Evolutionary conservation across 2,329 filamentous ascomycete genomes (phyloP).

Genomic region (Acrocalymma vagum): DNA sequence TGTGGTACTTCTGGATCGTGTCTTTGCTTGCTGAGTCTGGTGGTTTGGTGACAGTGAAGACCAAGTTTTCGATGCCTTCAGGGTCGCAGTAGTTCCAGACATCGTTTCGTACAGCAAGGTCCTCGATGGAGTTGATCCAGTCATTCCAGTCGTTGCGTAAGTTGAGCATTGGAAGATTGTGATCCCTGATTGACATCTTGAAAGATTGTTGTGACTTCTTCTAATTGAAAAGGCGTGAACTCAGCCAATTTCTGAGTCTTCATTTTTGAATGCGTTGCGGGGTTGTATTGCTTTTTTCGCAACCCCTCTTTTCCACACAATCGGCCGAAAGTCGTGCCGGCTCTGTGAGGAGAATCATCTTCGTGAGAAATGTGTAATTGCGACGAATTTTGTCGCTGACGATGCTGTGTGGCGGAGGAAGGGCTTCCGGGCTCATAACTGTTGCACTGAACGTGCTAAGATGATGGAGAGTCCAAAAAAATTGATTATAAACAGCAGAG

Average conservation of each 20-base stretch:
- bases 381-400: background rate
- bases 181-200: constrained; percentile 6
- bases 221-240: too few relatives aligned
- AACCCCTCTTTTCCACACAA: too few relatives aligned
- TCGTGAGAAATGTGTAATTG: background rate
- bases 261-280: too few relatives aligned
- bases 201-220: too few relatives aligned
- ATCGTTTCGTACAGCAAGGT: constrained; percentile 12
- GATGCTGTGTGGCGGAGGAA: background rate
- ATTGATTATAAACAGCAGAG: too few relatives aligned
- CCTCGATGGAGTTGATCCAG: constrained; percentile 15
- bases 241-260: too few relatives aligned
- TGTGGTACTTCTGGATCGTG: constrained; percentile 14
- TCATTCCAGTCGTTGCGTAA: constrained; percentile 8
- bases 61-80: constrained; percentile 12
- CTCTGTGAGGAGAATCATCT: too few relatives aligned
- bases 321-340: too few relatives aligned
- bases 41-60: constrained; percentile 10
- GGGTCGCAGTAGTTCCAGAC: constrained; percentile 16
- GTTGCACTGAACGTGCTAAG: constrained; percentile 1
- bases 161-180: constrained; percentile 12
- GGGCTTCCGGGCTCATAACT: constrained; percentile 3
- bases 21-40: constrained; percentile 15
- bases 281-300: too few relatives aligned
- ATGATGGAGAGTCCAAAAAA: background rate